Conservation (phyloP, 1,139 yeast genomes). For the Zygosaccharomyces sapae region DNA sequence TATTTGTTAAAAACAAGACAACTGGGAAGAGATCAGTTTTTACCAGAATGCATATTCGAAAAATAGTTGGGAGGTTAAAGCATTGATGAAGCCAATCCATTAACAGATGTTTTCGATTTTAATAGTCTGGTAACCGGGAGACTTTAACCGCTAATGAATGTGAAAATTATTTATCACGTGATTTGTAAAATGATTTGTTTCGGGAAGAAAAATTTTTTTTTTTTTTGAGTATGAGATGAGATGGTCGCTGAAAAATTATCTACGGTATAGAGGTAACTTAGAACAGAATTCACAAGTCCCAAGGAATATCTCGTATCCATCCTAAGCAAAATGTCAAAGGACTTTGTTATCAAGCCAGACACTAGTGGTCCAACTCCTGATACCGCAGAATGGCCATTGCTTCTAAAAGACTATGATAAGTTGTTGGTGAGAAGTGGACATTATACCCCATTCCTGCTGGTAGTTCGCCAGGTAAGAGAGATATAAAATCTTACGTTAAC, state of each 20-base stretch:
- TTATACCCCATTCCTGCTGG: slow-evolving; percentile 94
- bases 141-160: no score
- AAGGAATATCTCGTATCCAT: background rate
- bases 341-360: slow-evolving; percentile 86
- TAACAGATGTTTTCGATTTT: background rate
- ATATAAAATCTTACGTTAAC: slow-evolving; percentile 79
- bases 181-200: background rate
- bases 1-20: slow-evolving; percentile 47
- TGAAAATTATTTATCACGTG: slow-evolving; percentile 3
- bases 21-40: slow-evolving; percentile 73
- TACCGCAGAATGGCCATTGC: slow-evolving; percentile 92
- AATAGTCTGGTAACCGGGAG: background rate
- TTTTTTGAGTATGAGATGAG: slow-evolving; percentile 13
- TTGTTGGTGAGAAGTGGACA: slow-evolving; percentile 92
- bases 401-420: slow-evolving; percentile 90
- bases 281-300: background rate
- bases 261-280: background rate
- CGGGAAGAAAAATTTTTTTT: slow-evolving; percentile 5
- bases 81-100: background rate
- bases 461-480: slow-evolving; percentile 91
- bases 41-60: slow-evolving; percentile 41
- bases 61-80: slow-evolving; percentile 28
- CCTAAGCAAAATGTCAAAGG: slow-evolving; percentile 47
- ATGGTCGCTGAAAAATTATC: slow-evolving; percentile 3
- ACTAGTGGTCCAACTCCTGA: slow-evolving; percentile 72